Evolutionary conservation across 192 early-diverging fungal genomes (phyloP).

Genomic region (Podila horticola): DNA sequence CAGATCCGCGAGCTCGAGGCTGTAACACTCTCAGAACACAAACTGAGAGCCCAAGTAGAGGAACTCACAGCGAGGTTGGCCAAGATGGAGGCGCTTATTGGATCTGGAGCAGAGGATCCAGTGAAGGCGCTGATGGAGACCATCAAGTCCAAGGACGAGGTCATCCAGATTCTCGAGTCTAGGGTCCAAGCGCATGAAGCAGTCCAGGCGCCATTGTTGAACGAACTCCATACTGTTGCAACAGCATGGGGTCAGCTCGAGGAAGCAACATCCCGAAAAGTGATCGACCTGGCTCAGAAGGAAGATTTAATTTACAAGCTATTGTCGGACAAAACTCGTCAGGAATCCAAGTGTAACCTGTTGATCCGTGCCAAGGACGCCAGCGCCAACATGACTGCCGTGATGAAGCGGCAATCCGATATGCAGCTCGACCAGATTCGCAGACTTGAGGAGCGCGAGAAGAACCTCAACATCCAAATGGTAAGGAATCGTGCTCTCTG

Average conservation of each 20-base stretch:
- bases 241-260: conserved; percentile 85
- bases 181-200: conserved; percentile 60
- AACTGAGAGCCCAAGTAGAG: conserved; percentile 57
- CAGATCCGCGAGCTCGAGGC: conserved; percentile 17
- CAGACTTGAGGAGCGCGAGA: conserved; percentile 83
- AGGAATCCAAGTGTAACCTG: conserved; percentile 86
- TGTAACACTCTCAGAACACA: conserved; percentile 50
- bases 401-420: conserved; percentile 82
- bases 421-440: conserved; percentile 92
- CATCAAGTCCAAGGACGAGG: conserved; percentile 59
- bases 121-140: conserved; percentile 28
- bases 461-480: conserved; percentile 64
- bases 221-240: conserved; percentile 75
- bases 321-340: conserved; percentile 85
- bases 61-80: conserved; percentile 48
- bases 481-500: conserved; percentile 22
- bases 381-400: conserved; percentile 72
- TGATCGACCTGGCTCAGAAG: conserved; percentile 80
- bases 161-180: conserved; percentile 63
- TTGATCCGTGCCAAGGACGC: conserved; percentile 83
- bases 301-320: conserved; percentile 84
- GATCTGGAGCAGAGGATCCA: conserved; percentile 34
- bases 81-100: conserved; percentile 39
- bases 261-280: conserved; percentile 84
- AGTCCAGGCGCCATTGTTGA: conserved; percentile 61